Conservation (phyloP, 2,329 filamentous ascomycete genomes). For the Pyricularia sp. region DNA sequence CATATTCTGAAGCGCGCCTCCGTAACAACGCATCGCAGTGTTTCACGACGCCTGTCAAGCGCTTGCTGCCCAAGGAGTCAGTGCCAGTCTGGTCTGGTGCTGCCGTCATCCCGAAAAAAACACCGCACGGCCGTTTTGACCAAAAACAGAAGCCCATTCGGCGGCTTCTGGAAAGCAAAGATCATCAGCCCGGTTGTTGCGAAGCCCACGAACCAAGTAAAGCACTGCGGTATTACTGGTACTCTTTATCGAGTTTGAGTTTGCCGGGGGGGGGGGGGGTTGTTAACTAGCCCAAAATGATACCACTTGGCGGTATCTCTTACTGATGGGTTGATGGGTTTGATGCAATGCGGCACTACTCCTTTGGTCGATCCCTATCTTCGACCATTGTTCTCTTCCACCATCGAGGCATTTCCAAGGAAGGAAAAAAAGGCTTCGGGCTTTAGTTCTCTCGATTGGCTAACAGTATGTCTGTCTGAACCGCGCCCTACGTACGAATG, state of each 20-base stretch:
- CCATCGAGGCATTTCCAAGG: background rate
- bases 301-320: background rate
- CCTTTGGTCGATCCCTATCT: background rate
- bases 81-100: background rate
- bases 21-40: background rate
- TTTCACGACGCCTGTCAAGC: background rate
- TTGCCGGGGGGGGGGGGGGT: background rate
- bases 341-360: background rate
- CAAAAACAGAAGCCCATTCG: background rate
- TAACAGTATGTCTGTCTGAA: background rate
- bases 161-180: background rate
- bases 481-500: background rate
- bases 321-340: background rate
- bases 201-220: background rate
- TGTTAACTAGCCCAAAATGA: background rate
- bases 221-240: background rate
- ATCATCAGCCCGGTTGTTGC: background rate
- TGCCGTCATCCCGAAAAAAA: background rate
- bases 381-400: background rate
- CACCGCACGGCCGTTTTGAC: background rate
- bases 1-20: conserved; percentile 1
- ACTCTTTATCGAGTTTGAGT: background rate
- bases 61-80: background rate
- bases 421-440: background rate
- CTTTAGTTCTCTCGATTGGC: background rate